A percentile compares a stretch with the other conserved stretches of the same genome.
Evolutionary conservation across 306 rosid genomes (phyloP).

Genomic region (Malus sylvestris): DNA sequence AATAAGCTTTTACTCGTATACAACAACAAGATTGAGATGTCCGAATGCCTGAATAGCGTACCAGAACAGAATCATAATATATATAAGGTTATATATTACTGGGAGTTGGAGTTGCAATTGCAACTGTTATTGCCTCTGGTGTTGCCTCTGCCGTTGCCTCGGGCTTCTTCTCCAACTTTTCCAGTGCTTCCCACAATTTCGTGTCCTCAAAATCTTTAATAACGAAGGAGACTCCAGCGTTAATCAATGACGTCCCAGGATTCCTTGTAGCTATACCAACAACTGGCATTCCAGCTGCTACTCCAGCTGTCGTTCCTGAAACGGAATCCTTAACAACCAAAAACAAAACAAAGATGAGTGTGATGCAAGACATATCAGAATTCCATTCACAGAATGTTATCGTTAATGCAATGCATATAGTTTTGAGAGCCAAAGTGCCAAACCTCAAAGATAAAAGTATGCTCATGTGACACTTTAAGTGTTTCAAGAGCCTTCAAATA

Average conservation of each 20-base stretch:
- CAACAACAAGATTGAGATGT: not conserved
- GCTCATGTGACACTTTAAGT: constrained; percentile 19
- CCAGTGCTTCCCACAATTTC: constrained; percentile 7
- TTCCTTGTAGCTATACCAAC: not conserved
- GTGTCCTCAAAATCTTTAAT: constrained; percentile 16
- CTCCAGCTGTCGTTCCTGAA: not conserved
- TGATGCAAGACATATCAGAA: not conserved
- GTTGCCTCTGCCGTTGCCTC: not conserved
- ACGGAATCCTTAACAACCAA: not conserved
- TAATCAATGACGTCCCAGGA: not conserved
- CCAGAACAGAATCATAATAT: not conserved
- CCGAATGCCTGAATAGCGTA: not conserved
- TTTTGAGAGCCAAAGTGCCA: not conserved
- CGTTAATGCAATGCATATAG: not conserved
- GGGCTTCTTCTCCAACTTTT: not conserved
- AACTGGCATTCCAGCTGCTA: constrained; percentile 4
- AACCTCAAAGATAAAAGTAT: constrained; percentile 32
- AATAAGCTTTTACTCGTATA: not conserved
- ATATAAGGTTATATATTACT: not conserved
- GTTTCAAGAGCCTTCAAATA: constrained; percentile 34
- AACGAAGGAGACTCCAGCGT: constrained; percentile 15
- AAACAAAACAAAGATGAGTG: not conserved
- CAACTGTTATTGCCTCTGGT: not conserved
- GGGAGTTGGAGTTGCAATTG: not conserved
- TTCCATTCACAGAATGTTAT: not conserved